Conservation (phyloP, 306 rosid genomes). For the Cicer bijugum region DNA sequence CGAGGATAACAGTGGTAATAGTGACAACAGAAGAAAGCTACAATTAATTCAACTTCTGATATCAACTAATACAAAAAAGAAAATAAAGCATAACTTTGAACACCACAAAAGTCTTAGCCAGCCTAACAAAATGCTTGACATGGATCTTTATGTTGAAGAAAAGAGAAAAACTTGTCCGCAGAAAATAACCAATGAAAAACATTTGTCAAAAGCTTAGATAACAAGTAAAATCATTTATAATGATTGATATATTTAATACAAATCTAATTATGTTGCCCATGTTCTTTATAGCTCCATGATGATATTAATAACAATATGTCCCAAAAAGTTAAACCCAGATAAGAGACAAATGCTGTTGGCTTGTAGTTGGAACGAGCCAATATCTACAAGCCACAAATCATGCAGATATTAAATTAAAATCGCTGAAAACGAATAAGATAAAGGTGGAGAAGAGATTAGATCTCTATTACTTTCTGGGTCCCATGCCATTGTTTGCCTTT, state of each 20-base stretch:
- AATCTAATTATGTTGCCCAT: constrained; percentile 24
- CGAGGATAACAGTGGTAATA: constrained; percentile 13
- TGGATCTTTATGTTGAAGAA: constrained; percentile 11
- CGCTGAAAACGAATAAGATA: constrained; percentile 30
- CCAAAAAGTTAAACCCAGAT: constrained; percentile 8
- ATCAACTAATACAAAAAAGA: constrained; percentile 15
- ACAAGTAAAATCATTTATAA: constrained; percentile 18
- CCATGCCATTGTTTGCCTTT: constrained; percentile 32
- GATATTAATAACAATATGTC: constrained; percentile 12
- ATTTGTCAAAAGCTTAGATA: constrained; percentile 32
- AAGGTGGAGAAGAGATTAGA: constrained; percentile 15
- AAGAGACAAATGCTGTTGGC: background rate
- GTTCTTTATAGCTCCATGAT: constrained; percentile 28
- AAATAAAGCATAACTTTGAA: constrained; percentile 17
- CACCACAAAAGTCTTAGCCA: constrained; percentile 1
- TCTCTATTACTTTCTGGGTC: constrained; percentile 18
- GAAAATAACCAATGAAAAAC: constrained; percentile 18
- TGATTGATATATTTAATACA: constrained; percentile 3
- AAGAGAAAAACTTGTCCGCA: constrained; percentile 10
- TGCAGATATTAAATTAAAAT: constrained; percentile 9
- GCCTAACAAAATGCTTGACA: constrained; percentile 14
- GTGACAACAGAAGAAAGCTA: background rate
- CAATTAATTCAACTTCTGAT: background rate
- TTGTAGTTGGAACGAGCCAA: constrained; percentile 29
- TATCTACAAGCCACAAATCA: constrained; percentile 30